phyloP scores from a whole-genome alignment of 1,284 basidiomycete genomes.

The Ceratobasidium theobromae region DNA sequence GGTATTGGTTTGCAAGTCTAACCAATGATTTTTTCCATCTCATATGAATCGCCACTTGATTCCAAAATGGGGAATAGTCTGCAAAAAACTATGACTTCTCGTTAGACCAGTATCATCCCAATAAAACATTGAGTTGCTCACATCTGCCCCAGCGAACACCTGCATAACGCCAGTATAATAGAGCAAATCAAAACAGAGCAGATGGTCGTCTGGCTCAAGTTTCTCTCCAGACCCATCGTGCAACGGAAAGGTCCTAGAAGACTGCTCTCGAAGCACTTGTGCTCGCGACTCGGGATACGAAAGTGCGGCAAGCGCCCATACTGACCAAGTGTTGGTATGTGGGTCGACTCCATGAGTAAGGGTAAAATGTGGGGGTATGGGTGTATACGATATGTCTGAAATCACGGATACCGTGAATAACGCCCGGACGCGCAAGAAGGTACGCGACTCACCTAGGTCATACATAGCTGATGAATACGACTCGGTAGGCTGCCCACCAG shows the following conservation, averaged over 20 bases:
- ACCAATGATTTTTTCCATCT: constrained; percentile 15
- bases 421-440: not conserved
- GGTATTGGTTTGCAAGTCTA: constrained; percentile 31
- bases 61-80: constrained; percentile 32
- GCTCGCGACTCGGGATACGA: not conserved
- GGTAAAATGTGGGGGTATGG: not conserved
- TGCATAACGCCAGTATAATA: constrained; percentile 51
- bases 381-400: constrained; percentile 14
- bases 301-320: constrained; percentile 12
- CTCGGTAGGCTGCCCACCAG: not conserved
- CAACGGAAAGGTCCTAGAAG: not conserved
- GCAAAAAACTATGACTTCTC: constrained; percentile 12
- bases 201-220: constrained; percentile 53
- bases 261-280: not conserved
- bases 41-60: constrained; percentile 30
- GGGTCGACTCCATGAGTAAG: constrained; percentile 3
- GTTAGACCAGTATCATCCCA: not conserved
- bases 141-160: not conserved
- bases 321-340: not conserved
- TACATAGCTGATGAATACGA: not conserved
- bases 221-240: constrained; percentile 29
- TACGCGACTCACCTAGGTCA: not conserved
- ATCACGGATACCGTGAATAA: not conserved
- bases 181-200: constrained; percentile 56
- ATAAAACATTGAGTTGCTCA: not conserved